Evolutionary conservation across 345 rosid genomes (phyloP), one percentile per base, ranked within the genome.

Genomic region (Cardamine chenopodiifolia): DNA sequence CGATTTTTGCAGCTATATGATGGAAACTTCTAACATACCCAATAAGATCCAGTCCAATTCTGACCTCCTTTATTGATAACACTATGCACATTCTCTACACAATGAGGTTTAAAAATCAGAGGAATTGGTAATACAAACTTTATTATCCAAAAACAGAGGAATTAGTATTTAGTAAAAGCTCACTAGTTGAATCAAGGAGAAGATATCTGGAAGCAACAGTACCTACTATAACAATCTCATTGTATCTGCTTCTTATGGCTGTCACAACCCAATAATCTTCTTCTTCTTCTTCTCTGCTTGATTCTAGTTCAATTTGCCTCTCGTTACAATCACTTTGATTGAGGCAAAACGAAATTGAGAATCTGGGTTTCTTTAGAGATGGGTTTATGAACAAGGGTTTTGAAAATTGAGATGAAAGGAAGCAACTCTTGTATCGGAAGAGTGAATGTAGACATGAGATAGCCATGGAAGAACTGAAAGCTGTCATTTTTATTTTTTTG

Each of bases 71-170:
- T 93, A 49, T 82, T 73, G 54, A 85, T 50, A 61, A 89, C 60
- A 86, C 98, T 93, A 79, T 93, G 98, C 42, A 89, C 86, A 83
- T 86, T 89, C 78, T 78, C 96, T 88, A 84, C 79, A 78, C 8
- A 66, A 25, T 3, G 3, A 60, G 12, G 25, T 49, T 54, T 54
- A n/a, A 13, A 3, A 31, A 47, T 18, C 65, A 72, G 42, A 78
- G 35, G 56, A 78, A 18, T 10, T 14, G 17, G 48, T 6, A 8
- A 23, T 8, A 26, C 59, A 70, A 52, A 35, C 2, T 18, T 7
- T 23, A 12, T 63, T 14, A 9, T 25, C 44, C 49, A 34, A 42
- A 52, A 6, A 25, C 8, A 35, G 32, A 54, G 54, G 59, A 56
- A 22, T 67, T 17, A 11, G 25, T 6, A 14, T 53, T 34, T 8